Evolutionary conservation across 257 asterid genomes (phyloP).

Genomic region (Verbena officinalis): DNA sequence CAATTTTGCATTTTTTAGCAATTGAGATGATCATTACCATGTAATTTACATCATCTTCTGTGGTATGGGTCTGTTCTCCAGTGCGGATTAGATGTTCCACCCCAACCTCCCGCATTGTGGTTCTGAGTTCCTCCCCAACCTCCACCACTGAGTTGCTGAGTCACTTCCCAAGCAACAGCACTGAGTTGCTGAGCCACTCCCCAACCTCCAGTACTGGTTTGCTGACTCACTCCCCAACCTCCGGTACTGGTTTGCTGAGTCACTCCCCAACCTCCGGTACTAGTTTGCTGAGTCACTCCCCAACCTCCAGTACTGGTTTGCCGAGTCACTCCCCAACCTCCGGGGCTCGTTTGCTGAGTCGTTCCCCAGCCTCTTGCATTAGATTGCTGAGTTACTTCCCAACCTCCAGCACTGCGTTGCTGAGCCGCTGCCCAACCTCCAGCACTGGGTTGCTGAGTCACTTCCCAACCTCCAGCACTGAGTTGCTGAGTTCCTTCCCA

Average conservation of each 20-base stretch:
- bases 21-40: no score
- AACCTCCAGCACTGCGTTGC: constrained; percentile 17
- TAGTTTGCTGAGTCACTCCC: constrained; percentile 10
- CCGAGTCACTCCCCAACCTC: constrained; percentile 14
- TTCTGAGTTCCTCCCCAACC: constrained; percentile 1
- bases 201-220: no score
- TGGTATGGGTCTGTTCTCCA: background rate
- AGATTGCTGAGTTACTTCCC: constrained; percentile 17
- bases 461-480: constrained; percentile 12
- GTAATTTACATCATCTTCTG: no score
- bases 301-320: constrained; percentile 9
- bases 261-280: constrained; percentile 19
- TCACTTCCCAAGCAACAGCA: constrained; percentile 18
- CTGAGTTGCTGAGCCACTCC: constrained; percentile 5
- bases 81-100: background rate
- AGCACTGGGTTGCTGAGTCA: background rate
- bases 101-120: no score
- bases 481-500: constrained; percentile 20
- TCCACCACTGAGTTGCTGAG: background rate
- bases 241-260: background rate
- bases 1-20: no score
- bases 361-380: constrained; percentile 20
- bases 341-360: background rate
- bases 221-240: no score
- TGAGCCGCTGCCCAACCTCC: constrained; percentile 19